Base-by-base conservation (phyloP, 169 alveolate genomes). In the Neospora caninum region DNA sequence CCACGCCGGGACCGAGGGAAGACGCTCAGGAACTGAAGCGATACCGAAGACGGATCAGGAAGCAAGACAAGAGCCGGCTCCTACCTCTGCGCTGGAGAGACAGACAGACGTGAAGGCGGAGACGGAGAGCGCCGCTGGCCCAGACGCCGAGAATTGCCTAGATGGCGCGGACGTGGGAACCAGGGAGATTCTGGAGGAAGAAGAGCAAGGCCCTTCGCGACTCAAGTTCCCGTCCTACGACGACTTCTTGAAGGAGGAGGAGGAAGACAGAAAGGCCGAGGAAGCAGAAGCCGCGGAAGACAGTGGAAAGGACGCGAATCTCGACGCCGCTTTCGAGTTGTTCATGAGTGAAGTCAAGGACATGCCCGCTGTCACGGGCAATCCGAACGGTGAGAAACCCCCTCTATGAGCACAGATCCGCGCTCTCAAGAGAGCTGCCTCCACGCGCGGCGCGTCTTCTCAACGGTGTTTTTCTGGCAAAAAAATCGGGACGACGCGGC, bases 161-260 rank as follows among this genome's bases (percentile, higher is more conserved):
- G 22, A 4, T 49, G 58, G 58, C 4, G 58, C 4, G 58, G 58
- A 49, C 4, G 13, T 13, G 36, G 64, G 39, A 36, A 45, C 10
- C 67, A 64, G 25, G 36, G 88, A 36, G 67, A 82, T 6, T 9
- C 67, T 10, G 27, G 92, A 43, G 25, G 92, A 86, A 36, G 92
- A 43, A 36, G 73, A 86, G 49, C 78, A 29, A 25, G 92, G 92
- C 1, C 80, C 80, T 0, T 86, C 92, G 45, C 45, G 91, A 4
- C 31, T 92, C 31, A 84, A 69, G 70, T 92, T 92, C 53, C 94
- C 94, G 9, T 49, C 91, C 54, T 92, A 92, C 58, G 94, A 92
- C 31, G 94, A 92, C 10, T 92, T 92, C 53, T 39, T 92, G 67
- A 92, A 80, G 49, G 92, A 84, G 45, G 84, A 69, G 34, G 94